Percentiles rank a stretch among this genome's conserved stretches.
phyloP scores from a whole-genome alignment of 2,329 filamentous ascomycete species.

The Incumbomyces lentus region DNA sequence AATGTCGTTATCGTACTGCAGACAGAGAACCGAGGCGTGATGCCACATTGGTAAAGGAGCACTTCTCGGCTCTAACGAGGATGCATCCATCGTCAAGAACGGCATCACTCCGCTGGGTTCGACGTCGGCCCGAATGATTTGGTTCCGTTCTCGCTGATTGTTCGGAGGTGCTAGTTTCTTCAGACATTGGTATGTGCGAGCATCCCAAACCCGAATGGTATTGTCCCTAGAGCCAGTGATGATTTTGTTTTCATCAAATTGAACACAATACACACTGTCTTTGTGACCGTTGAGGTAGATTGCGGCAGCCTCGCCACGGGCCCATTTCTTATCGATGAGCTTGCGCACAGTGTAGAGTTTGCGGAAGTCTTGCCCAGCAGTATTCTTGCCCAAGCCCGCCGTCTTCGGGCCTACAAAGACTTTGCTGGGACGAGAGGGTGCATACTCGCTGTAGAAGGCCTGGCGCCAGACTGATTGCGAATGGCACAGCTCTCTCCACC shows the following conservation, averaged over 20 bases:
- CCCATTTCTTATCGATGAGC: constrained; percentile 70
- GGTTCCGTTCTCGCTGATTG: constrained; percentile 41
- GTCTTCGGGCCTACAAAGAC: constrained; percentile 11
- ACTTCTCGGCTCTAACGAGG: constrained; percentile 32
- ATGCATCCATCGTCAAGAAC: constrained; percentile 39
- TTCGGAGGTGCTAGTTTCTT: constrained; percentile 76
- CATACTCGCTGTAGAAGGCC: constrained; percentile 49
- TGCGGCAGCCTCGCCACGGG: constrained; percentile 62
- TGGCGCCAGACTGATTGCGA: constrained; percentile 52
- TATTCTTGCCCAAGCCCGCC: constrained; percentile 43
- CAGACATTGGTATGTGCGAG: constrained; percentile 74
- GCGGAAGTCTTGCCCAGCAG: constrained; percentile 68
- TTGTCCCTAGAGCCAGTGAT: constrained; percentile 93
- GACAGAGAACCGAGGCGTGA: constrained; percentile 82
- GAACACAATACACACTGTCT: constrained; percentile 94
- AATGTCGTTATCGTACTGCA: constrained; percentile 88
- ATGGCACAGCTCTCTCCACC: constrained; percentile 46
- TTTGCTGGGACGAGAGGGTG: constrained; percentile 13
- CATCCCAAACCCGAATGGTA: constrained; percentile 93
- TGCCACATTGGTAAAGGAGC: constrained; percentile 48
- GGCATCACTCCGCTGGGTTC: constrained; percentile 30
- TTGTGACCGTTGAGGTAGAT: constrained; percentile 88
- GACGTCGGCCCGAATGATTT: constrained; percentile 41
- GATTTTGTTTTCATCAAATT: constrained; percentile 98
- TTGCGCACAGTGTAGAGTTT: constrained; percentile 69